phyloP scores from a whole-genome alignment of 768 basidiomycete species.

The Dictyophora rubrovolvata region DNA sequence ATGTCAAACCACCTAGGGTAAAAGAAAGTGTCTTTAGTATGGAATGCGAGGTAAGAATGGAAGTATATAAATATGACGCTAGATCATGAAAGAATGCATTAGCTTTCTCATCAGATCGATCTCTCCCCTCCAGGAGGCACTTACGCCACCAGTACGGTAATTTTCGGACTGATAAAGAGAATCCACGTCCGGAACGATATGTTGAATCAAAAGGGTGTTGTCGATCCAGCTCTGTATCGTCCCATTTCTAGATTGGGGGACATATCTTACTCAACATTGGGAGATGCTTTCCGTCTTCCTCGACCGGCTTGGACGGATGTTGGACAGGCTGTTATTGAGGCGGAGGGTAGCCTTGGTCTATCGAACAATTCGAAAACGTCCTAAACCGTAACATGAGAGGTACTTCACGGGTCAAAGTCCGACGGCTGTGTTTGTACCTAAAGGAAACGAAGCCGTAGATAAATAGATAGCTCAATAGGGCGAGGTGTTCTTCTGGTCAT shows the following conservation, averaged over 20 bases:
- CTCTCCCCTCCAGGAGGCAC: slow-evolving; percentile 31
- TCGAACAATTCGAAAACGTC: background rate
- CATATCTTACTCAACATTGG: slow-evolving; percentile 24
- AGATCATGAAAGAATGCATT: background rate
- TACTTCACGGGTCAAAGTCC: too few relatives aligned
- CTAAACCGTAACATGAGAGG: too few relatives aligned
- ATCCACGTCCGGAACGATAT: slow-evolving; percentile 43
- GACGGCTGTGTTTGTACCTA: too few relatives aligned
- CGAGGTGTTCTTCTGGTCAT: too few relatives aligned
- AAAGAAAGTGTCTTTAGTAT: slow-evolving; percentile 48
- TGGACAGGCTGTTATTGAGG: background rate
- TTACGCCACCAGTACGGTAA: slow-evolving; percentile 29
- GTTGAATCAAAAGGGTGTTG: slow-evolving; percentile 25
- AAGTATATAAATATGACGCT: too few relatives aligned
- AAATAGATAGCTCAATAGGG: too few relatives aligned
- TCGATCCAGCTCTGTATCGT: slow-evolving; percentile 27
- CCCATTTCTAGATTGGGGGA: slow-evolving; percentile 31
- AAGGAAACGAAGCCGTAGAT: too few relatives aligned
- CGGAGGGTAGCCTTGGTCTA: background rate
- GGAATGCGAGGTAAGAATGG: slow-evolving; percentile 47
- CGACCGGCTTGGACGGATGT: background rate
- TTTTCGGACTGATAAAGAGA: slow-evolving; percentile 45
- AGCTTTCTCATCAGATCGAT: slow-evolving; percentile 44
- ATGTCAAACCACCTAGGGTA: slow-evolving; percentile 43
- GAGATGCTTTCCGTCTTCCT: slow-evolving; percentile 2